Evolutionary conservation across 2,329 filamentous ascomycete genomes (phyloP), one percentile per base, ranked within the genome.

Genomic region (Sporothrix phasma): DNA sequence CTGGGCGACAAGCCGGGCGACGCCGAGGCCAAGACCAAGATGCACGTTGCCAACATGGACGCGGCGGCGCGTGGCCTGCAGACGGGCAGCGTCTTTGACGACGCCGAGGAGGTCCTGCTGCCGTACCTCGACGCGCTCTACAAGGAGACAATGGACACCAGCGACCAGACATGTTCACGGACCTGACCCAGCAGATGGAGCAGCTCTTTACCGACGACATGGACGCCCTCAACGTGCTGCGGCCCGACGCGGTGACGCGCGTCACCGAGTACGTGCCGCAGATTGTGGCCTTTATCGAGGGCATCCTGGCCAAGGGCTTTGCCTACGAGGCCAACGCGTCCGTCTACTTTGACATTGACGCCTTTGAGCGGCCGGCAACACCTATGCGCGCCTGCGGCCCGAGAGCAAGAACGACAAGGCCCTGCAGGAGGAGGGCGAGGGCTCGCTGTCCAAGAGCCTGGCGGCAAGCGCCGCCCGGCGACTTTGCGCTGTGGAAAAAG

Each of bases 311-410:
- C 49, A 87, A 88, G 66, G 81, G 82, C 1, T 88, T 85, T 67
- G 87, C 80, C 0, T 90, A 90, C 71, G 78, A 76, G 39, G 75
- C 79, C 0, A 83, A 87, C 68, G 86, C 84, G 0, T 88, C 85
- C 0, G 85, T 89, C 0, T 90, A 89, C 72, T 89, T 89, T 68
- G 87, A 89, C 69, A 88, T 88, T 65, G 78, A 80, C n/a, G 80
- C 82, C 0, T 89, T 89, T 72, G 86, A 89, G 71, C 76, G 45
- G 79, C 80, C 1, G 85, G 86, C 0, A 84, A 88, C 69, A 78
- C 80, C 43, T 90, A 90, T 69, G 85, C 87, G 3, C 78, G 87
- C 22, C 76, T 89, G n/a, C 85, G 88, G 70, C 87, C 87, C 0
- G 87, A 85, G 85, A 89, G 86, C 70, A 78, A 82, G 26, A 84